Evolutionary conservation across 176 grass and related monocot genomes (phyloP).

Genomic region (Carex parvula): DNA sequence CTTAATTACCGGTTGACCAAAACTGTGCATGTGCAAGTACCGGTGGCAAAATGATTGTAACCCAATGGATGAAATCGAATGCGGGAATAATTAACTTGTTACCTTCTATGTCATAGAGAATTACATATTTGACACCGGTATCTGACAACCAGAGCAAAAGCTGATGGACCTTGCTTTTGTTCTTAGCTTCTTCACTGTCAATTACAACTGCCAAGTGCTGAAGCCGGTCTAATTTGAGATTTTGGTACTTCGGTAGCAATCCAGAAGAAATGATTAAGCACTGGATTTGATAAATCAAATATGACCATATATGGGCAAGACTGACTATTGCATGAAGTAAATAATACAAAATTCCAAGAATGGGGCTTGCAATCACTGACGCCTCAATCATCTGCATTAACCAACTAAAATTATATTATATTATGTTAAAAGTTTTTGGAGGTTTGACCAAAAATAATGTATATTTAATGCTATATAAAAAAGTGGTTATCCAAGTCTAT

Average conservation of each 20-base stretch:
- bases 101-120: constrained; percentile 82
- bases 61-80: constrained; percentile 8
- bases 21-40: constrained; percentile 20
- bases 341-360: constrained; percentile 58
- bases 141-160: constrained; percentile 61
- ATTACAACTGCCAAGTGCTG: constrained; percentile 65
- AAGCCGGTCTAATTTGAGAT: constrained; percentile 49
- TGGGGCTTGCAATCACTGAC: constrained; percentile 43
- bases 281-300: constrained; percentile 47
- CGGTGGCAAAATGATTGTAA: constrained; percentile 16
- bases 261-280: constrained; percentile 65
- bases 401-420: background rate
- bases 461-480: background rate
- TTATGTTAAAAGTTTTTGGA: background rate
- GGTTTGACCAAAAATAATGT: background rate
- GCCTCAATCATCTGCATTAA: constrained; percentile 42
- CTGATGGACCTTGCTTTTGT: constrained; percentile 46
- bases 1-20: background rate
- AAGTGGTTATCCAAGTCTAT: background rate
- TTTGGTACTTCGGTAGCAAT: constrained; percentile 49
- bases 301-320: constrained; percentile 43
- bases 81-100: constrained; percentile 23
- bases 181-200: constrained; percentile 87
- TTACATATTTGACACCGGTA: constrained; percentile 60
- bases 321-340: constrained; percentile 50